Percentiles rank a stretch among this genome's conserved stretches.
Evolutionary conservation across 2,329 filamentous ascomycete genomes (phyloP).

Genomic region (Emydomyces testavorans): DNA sequence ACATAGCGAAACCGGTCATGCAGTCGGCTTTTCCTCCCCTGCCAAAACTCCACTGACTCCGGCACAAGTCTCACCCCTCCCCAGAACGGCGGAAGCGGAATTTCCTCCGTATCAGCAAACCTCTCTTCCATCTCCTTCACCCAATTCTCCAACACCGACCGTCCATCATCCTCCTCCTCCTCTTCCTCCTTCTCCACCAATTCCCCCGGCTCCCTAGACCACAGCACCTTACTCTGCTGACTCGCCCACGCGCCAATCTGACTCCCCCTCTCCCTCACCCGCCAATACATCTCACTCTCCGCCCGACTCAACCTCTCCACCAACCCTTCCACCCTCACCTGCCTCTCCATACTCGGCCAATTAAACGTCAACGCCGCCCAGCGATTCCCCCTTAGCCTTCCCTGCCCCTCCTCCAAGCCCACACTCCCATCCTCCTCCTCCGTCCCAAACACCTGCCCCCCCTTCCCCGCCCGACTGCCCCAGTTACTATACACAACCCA

Average conservation of each 20-base stretch:
- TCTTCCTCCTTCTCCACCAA: constrained; percentile 18
- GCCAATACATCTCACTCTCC: constrained; percentile 60
- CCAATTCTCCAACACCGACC: constrained; percentile 62
- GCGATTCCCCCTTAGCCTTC: constrained; percentile 44
- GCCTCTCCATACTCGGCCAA: constrained; percentile 77
- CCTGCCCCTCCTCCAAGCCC: constrained; percentile 13
- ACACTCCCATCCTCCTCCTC: constrained; percentile 13
- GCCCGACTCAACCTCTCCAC: constrained; percentile 54
- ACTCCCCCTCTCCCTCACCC: constrained; percentile 61
- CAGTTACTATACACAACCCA: constrained; percentile 95
- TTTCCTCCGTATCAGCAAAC: constrained; percentile 64
- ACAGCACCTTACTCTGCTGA: constrained; percentile 67
- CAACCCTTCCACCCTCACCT: constrained; percentile 77
- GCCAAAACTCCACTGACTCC: constrained; percentile 87
- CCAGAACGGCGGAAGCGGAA: constrained; percentile 91
- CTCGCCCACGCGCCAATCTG: constrained; percentile 90
- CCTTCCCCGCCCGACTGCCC: constrained; percentile 51
- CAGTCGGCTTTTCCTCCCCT: constrained; percentile 76
- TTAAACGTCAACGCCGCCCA: constrained; percentile 78
- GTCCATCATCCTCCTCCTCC: constrained; percentile 44
- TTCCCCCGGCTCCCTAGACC: constrained; percentile 27
- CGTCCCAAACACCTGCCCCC: constrained; percentile 31
- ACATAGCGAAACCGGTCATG: constrained; percentile 90
- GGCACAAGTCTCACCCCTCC: constrained; percentile 79
- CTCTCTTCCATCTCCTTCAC: constrained; percentile 64